A percentile compares a stretch with the other conserved stretches of the same genome.
Conservation (phyloP, 208 protist species). For the Wallacemonas sp. region DNA sequence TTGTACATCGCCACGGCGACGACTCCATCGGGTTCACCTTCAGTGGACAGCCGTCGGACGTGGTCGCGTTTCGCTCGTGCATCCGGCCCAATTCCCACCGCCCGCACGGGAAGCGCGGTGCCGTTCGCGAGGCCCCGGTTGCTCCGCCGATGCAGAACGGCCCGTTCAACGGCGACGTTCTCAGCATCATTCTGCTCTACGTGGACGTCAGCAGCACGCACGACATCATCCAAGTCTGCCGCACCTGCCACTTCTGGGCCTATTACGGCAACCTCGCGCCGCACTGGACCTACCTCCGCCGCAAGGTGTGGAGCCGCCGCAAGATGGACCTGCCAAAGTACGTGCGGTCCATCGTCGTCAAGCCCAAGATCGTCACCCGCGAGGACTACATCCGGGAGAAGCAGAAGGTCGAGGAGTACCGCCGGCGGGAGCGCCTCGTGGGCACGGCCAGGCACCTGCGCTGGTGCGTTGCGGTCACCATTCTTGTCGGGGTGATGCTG, state of each 20-base stretch:
- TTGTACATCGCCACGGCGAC: constrained; percentile 38
- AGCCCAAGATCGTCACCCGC: constrained; percentile 79
- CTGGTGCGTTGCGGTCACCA: constrained; percentile 72
- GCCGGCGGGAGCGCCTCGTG: constrained; percentile 52
- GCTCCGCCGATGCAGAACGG: constrained; percentile 52
- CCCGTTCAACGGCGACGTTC: constrained; percentile 71
- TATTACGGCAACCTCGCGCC: constrained; percentile 79
- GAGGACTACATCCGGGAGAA: constrained; percentile 77
- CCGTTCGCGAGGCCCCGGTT: constrained; percentile 1
- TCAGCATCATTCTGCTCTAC: constrained; percentile 75
- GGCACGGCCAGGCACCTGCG: constrained; percentile 55
- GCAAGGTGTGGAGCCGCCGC: constrained; percentile 48
- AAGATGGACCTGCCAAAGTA: constrained; percentile 59
- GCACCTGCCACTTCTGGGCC: constrained; percentile 74
- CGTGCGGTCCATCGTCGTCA: constrained; percentile 60
- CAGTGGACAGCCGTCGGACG: constrained; percentile 59
- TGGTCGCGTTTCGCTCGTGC: constrained; percentile 78
- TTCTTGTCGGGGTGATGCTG: constrained; percentile 57
- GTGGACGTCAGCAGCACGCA: constrained; percentile 49
- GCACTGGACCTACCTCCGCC: constrained; percentile 81
- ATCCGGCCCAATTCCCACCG: constrained; percentile 44
- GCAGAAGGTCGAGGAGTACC: constrained; percentile 53
- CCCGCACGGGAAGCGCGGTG: constrained; percentile 14
- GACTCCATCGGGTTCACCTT: constrained; percentile 59
- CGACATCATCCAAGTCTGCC: constrained; percentile 63